Conservation (phyloP, 73 alveolate genomes). For the Paraurostyla sp. region DNA sequence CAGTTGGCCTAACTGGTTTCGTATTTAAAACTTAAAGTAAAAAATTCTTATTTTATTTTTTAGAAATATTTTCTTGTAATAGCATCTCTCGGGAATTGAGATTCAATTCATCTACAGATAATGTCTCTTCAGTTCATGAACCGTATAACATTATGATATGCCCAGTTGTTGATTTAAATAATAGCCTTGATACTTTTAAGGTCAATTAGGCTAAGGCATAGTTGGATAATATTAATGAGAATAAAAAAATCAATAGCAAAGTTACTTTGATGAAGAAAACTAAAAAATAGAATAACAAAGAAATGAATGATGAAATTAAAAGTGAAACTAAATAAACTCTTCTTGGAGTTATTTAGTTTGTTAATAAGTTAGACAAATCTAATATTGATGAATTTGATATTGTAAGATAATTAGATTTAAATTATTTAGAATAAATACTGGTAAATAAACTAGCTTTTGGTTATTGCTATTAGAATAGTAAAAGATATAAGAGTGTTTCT, state of each 20-base stretch:
- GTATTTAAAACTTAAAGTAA: neutral
- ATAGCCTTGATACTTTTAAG: neutral
- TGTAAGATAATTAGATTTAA: neutral
- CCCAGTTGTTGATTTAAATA: neutral
- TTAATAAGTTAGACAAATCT: slow-evolving; percentile 1
- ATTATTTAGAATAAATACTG: neutral
- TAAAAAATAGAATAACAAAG: neutral
- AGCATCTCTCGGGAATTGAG: neutral
- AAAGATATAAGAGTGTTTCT: slow-evolving; percentile 17
- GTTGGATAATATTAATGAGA: neutral
- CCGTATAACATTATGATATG: slow-evolving; percentile 29
- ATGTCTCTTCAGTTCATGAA: neutral
- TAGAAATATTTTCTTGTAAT: neutral
- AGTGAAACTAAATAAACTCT: neutral
- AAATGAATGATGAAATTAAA: neutral
- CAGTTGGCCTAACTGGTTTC: slow-evolving; percentile 4
- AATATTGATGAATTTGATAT: neutral
- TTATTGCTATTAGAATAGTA: slow-evolving; percentile 13
- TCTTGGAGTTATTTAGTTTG: neutral
- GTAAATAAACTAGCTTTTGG: neutral
- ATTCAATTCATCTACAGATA: slow-evolving; percentile 9
- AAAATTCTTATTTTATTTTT: neutral
- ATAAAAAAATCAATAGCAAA: neutral
- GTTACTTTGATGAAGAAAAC: neutral
- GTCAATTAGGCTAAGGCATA: neutral